A percentile compares a stretch with the other conserved stretches of the same genome.
Evolutionary conservation across 73 alveolate genomes (phyloP).

Genomic region (Stentor roeselii): DNA sequence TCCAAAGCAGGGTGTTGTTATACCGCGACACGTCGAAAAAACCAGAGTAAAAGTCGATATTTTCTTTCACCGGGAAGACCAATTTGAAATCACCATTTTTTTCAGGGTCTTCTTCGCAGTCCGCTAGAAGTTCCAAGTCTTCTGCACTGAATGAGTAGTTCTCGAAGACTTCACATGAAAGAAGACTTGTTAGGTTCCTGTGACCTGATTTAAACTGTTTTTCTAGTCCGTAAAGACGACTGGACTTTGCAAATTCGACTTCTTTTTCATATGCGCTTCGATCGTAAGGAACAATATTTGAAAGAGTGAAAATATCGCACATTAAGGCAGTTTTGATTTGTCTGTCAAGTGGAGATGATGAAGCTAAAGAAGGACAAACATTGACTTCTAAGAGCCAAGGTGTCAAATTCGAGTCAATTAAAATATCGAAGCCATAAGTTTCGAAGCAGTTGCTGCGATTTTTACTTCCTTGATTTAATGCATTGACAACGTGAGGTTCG

Average conservation of each 20-base stretch:
- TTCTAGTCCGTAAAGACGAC: constrained; percentile 41
- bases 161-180: constrained; percentile 25
- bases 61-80: constrained; percentile 60
- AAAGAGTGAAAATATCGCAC: constrained; percentile 71
- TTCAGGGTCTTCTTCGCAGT: constrained; percentile 40
- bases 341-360: constrained; percentile 78
- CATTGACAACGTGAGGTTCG: constrained; percentile 57
- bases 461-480: constrained; percentile 40
- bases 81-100: constrained; percentile 54
- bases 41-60: constrained; percentile 54
- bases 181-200: neutral
- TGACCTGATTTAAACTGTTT: neutral
- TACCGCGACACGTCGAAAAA: constrained; percentile 45
- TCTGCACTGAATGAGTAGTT: constrained; percentile 27
- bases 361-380: constrained; percentile 87
- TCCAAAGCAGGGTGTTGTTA: constrained; percentile 42
- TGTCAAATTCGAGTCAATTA: constrained; percentile 75
- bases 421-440: constrained; percentile 95
- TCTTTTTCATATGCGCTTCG: constrained; percentile 22
- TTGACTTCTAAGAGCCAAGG: constrained; percentile 96
- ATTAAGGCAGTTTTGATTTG: constrained; percentile 77
- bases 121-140: constrained; percentile 34
- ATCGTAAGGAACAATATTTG: constrained; percentile 41
- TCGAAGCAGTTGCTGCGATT: constrained; percentile 86
- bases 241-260: constrained; percentile 1